Evolutionary conservation across 495 filamentous ascomycete genomes (phyloP), one percentile per base, ranked within the genome.

Genomic region (Neurospora tetraspora): DNA sequence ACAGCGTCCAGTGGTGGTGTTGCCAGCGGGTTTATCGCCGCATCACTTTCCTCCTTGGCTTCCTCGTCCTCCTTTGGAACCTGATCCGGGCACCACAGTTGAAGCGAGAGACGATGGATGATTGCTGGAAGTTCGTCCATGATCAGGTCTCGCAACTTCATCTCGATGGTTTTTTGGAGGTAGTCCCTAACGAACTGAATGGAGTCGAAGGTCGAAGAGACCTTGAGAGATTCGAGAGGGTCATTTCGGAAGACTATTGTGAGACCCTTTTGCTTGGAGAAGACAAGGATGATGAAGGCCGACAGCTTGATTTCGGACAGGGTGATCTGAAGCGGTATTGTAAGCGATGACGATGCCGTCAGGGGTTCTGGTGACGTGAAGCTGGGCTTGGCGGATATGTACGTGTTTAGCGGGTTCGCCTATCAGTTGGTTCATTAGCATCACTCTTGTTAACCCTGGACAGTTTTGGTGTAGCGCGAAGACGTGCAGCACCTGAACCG

Each of bases 131-230:
- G 84, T 80, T 99, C 96, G 73, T 99, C 96, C 93, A 98, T 98
- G 80, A 99, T 94, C 76, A 99, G 78, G 68, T 93, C 91, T 47
- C 96, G 88, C 40, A 99, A 83, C 79, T 98, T 96, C n/a, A 86
- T 90, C 82, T 99, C 96, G 77, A 99, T 99, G 72, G 95, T 96
- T 77, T 92, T 94, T 78, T 99, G 96, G 68, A 99, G 85, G 81
- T 98, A 99, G 78, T 98, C 95, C 71, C 95, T 90, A 71, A 99
- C 95, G 76, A 98, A 99, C 11, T 95, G 95, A 76, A 99, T 99
- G 12, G 96, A 97, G 83, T 99, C 96, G 80, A 98, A 99, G 36
- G 96, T 99, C 72, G 94, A 97, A 3, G 96, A 98, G 74, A 99
- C 96, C 84, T 98, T 98, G 74, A 99, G 89, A 16, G 94, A 97